Evolutionary conservation across 352 stramenopile genomes (phyloP), one percentile per base, ranked within the genome.

Genomic region (Phytophthora pini): DNA sequence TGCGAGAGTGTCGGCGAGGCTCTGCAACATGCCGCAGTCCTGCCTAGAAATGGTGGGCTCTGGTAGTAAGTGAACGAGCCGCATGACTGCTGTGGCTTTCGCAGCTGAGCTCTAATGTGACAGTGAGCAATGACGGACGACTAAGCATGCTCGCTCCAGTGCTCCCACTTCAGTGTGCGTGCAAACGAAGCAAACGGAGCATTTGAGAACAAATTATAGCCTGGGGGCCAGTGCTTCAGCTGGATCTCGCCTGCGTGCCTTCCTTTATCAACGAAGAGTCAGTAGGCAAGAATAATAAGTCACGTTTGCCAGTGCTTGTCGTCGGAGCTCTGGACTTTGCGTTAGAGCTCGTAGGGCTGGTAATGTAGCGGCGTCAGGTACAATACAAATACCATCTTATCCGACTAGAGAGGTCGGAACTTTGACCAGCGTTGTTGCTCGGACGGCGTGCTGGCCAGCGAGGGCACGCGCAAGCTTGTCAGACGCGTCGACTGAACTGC

Each of bases 1-100:
- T 29, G 80, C 56, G 13, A 87, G 75, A 1, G 74, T 76, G 15
- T 76, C 73, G 17, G 58, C 65, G 5, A 81, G 73, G 22, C 55
- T 43, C 62, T 67, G 62, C 31, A 81, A 47, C 70, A 78, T 74
- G 58, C 44, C 56, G 51, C 47, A 66, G 59, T 81, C 73, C 31
- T 77, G 53, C 24, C 59, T 66, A 24, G 73, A 56, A 32, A 81
- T 72, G 7, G 64, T 61, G 24, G 70, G 69, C 52, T 73, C 61
- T 32, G 61, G 69, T 27, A 79, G 41, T 56, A 76, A 68, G 41
- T 75, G 50, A 12, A 61, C 63, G 46, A 79, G 72, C 34, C 68
- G 49, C 72, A 77, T 77, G 17, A 10, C 47, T 60, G 31, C 31
- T 12, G n/a, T 51, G 8, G 12, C 20, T 20, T 51, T 26, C 31